Evolutionary conservation across 352 stramenopile genomes (phyloP).

Genomic region (Pythium sukuiense): DNA sequence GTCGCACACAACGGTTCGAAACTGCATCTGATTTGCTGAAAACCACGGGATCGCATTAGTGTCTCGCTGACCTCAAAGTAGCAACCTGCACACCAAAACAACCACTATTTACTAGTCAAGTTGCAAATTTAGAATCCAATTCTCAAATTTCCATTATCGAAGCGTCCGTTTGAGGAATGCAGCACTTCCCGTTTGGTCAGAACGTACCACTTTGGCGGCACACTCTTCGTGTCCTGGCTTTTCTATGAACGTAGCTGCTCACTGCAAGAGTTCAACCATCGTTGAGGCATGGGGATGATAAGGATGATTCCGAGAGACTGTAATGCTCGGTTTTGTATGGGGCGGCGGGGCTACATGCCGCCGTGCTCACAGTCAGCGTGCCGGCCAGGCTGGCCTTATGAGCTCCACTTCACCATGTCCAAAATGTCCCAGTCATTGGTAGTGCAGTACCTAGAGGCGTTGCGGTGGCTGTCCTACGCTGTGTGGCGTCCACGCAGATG

Average conservation of each 20-base stretch:
- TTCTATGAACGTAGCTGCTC: background rate
- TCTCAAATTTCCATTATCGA: background rate
- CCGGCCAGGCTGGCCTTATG: too few relatives aligned
- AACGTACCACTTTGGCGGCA: background rate
- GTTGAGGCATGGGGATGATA: background rate
- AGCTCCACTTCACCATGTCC: background rate
- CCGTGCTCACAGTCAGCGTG: too few relatives aligned
- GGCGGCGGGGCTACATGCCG: too few relatives aligned
- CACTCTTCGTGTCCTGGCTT: background rate
- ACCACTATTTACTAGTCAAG: background rate
- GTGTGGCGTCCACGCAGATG: background rate
- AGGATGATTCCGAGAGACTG: background rate
- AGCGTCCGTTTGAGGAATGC: background rate
- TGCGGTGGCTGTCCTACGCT: background rate
- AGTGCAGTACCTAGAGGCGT: background rate
- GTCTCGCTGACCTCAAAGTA: background rate
- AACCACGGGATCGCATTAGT: background rate
- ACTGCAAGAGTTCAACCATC: background rate
- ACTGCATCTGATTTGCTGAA: slow-evolving; percentile 8
- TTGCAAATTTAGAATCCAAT: background rate
- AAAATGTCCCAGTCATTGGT: background rate
- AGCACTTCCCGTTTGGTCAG: background rate
- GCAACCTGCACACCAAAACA: background rate
- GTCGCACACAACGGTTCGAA: background rate
- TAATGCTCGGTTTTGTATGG: background rate